phyloP scores from a whole-genome alignment of 2,329 filamentous ascomycete species.

The Phyllosticta citribraziliensis region DNA sequence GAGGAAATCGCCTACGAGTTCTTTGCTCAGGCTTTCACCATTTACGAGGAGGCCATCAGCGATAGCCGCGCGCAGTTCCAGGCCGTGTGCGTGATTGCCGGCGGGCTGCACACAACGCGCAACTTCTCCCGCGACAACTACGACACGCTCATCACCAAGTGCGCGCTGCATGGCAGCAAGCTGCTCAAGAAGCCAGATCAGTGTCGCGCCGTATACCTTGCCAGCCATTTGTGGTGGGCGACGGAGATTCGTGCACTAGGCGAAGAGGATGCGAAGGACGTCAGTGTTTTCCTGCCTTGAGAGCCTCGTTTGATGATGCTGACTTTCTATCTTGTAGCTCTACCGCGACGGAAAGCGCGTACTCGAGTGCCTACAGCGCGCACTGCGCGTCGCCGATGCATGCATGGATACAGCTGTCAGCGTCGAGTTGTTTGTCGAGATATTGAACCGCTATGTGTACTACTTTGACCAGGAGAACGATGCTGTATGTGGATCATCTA shows the following conservation, averaged over 20 bases:
- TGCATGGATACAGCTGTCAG: conserved; percentile 98
- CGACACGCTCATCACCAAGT: conserved; percentile 96
- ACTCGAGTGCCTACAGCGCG: conserved; percentile 89
- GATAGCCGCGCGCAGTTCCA: conserved; percentile 97
- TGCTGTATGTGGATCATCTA: conserved; percentile 47
- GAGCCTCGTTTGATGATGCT: background rate
- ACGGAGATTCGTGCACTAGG: conserved; percentile 67
- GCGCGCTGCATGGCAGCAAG: conserved; percentile 92
- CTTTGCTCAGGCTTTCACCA: conserved; percentile 94
- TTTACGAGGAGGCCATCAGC: conserved; percentile 92
- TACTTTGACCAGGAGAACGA: conserved; percentile 99
- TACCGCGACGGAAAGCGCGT: conserved; percentile 97
- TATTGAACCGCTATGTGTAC: conserved; percentile 95
- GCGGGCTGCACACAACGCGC: conserved; percentile 75
- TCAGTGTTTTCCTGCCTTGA: conserved; percentile 37
- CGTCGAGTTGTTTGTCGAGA: conserved; percentile 96
- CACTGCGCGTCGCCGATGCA: conserved; percentile 89
- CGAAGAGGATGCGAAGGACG: conserved; percentile 72
- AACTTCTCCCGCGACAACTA: conserved; percentile 97
- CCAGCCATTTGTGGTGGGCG: conserved; percentile 97
- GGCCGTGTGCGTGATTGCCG: conserved; percentile 88
- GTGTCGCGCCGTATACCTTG: conserved; percentile 90
- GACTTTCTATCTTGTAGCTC: conserved; percentile 45
- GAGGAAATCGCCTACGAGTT: conserved; percentile 98
- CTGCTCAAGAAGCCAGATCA: conserved; percentile 96